phyloP scores from a whole-genome alignment of 176 grass and related monocot species.

The Zizania latifolia region DNA sequence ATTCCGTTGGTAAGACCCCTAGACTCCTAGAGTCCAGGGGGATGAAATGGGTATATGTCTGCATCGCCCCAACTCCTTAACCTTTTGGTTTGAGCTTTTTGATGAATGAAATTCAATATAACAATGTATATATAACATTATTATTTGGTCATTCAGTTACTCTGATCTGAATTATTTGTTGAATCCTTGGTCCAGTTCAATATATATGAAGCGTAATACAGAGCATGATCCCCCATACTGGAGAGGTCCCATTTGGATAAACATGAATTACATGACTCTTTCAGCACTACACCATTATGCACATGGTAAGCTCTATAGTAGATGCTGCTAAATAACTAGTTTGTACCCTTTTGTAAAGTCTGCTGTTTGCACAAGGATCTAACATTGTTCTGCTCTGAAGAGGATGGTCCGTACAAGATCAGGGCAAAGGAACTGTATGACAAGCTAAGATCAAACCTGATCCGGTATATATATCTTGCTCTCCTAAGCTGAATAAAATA shows the following conservation, averaged over 20 bases:
- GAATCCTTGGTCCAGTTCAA: conserved; percentile 49
- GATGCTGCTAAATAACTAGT: not conserved
- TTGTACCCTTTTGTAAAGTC: not conserved
- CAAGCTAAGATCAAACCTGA: conserved; percentile 82
- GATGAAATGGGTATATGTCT: not conserved
- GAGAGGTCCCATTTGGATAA: conserved; percentile 99
- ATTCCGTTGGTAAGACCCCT: not conserved
- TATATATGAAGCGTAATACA: conserved; percentile 94
- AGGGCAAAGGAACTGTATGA: conserved; percentile 56
- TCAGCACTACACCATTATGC: conserved; percentile 81
- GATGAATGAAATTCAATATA: not conserved
- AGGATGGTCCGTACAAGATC: conserved; percentile 65
- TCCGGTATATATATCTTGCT: conserved; percentile 40
- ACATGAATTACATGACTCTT: conserved; percentile 98
- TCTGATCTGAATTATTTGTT: conserved; percentile 8
- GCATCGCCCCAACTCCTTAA: not conserved
- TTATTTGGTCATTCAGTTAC: not conserved
- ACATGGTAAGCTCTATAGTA: conserved; percentile 41
- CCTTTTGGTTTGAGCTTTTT: not conserved
- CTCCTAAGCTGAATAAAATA: not conserved
- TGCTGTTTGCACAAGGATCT: not conserved
- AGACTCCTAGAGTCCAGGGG: no score
- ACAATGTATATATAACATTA: not conserved
- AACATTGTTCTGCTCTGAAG: conserved; percentile 26
- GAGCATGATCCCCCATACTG: conserved; percentile 91